Conservation (phyloP, 169 alveolate species). For the Plasmodium sp. region DNA sequence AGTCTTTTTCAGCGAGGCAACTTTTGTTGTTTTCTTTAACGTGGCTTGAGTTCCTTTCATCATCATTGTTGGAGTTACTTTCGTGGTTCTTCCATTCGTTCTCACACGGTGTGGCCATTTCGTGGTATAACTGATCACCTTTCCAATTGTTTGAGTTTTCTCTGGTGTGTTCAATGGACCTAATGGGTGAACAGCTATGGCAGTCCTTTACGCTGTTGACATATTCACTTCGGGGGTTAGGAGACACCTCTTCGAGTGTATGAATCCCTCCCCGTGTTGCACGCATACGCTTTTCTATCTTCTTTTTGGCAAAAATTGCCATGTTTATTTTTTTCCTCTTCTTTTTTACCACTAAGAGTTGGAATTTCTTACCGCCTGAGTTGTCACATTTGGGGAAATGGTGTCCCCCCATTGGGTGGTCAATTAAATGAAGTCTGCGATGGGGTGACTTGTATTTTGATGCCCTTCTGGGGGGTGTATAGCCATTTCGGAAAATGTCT, state of each 20-base stretch:
- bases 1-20: background rate
- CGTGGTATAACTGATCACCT: background rate
- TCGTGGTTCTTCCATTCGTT: background rate
- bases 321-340: conserved; percentile 24
- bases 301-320: background rate
- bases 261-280: background rate
- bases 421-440: background rate
- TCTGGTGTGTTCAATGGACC: background rate
- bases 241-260: background rate
- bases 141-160: background rate
- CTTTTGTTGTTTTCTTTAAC: background rate
- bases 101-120: background rate
- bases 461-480: background rate
- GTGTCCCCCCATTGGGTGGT: background rate
- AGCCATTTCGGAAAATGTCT: background rate
- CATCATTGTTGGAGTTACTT: background rate
- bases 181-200: background rate
- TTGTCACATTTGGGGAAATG: background rate
- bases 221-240: background rate
- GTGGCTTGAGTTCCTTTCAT: background rate
- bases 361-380: background rate
- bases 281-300: background rate
- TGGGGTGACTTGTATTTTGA: background rate
- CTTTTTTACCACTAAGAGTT: conserved; percentile 3
- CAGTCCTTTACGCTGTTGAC: background rate